These are phyloP conservation scores for Trichosporon sp. DNA, from an alignment of 1,284 basidiomycete genomes.

Conservation along the genomic window DNA sequence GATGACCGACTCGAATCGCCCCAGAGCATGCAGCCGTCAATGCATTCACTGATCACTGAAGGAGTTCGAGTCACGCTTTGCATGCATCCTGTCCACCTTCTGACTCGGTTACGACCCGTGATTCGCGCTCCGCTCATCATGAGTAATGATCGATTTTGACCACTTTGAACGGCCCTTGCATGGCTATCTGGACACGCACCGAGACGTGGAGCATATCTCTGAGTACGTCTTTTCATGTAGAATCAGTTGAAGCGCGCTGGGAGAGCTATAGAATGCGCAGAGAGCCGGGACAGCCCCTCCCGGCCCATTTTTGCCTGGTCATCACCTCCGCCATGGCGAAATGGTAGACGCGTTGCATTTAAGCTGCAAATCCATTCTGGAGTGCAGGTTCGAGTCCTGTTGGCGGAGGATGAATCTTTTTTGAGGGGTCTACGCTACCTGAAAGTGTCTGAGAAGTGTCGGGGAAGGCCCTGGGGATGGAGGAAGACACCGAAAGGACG, in stretches of 20 bases:
- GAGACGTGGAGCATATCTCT: neutral
- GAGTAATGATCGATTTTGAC: neutral
- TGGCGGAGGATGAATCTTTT: slow-evolving; percentile 24
- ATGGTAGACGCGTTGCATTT: slow-evolving; percentile 23
- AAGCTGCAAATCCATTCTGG: slow-evolving; percentile 19
- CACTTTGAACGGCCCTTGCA: neutral
- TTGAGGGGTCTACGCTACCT: slow-evolving; percentile 10
- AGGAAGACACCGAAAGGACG: slow-evolving; percentile 15
- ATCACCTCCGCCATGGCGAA: slow-evolving; percentile 22
- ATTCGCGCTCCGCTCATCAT: neutral
- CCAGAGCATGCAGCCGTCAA: neutral
- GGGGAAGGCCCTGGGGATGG: neutral
- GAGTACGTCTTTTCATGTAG: neutral
- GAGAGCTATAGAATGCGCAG: neutral
- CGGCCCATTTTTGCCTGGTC: neutral
- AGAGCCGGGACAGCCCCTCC: neutral
- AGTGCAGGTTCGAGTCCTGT: slow-evolving; percentile 28
- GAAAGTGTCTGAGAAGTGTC: neutral
- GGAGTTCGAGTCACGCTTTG: neutral
- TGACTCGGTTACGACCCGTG: neutral
- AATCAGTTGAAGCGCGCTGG: neutral
- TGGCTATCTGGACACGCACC: neutral
- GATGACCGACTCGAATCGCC: neutral
- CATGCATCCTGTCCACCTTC: neutral
- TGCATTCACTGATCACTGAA: neutral